Percentiles rank a stretch among this genome's conserved stretches.
Conservation (phyloP, 805 yeast genomes). For the Phaffomyces opuntiae region DNA sequence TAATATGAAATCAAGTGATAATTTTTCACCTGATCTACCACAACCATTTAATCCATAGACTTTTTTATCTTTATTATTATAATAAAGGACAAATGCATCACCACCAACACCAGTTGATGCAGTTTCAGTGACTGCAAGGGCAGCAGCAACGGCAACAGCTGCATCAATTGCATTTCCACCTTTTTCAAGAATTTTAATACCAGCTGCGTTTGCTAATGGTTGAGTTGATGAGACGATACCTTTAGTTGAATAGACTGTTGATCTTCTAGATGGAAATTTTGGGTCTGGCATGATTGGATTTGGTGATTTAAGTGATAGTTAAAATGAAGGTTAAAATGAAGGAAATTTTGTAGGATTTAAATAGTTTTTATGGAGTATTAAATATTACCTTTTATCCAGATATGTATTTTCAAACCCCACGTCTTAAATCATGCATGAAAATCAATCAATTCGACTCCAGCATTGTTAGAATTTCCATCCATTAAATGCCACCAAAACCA, state of each 20-base stretch:
- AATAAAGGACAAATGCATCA: constrained; percentile 59
- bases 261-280: constrained; percentile 50
- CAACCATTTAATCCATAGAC: constrained; percentile 71
- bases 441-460: too few relatives aligned
- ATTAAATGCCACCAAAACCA: constrained; percentile 7
- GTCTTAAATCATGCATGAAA: too few relatives aligned
- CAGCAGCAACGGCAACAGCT: constrained; percentile 52
- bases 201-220: constrained; percentile 72
- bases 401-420: too few relatives aligned
- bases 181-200: constrained; percentile 50
- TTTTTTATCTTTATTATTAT: constrained; percentile 39
- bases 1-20: constrained; percentile 41
- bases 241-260: constrained; percentile 64
- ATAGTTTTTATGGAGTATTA: too few relatives aligned
- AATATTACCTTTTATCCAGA: too few relatives aligned
- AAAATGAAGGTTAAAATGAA: background rate
- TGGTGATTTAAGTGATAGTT: background rate
- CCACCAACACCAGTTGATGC: constrained; percentile 62
- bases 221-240: constrained; percentile 75
- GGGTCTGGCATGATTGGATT: constrained; percentile 3
- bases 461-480: too few relatives aligned
- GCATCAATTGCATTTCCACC: constrained; percentile 77
- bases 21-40: constrained; percentile 55
- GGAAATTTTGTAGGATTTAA: too few relatives aligned
- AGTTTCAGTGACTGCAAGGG: constrained; percentile 49